A percentile compares a stretch with the other conserved stretches of the same genome.
Conservation (phyloP, 352 stramenopile species). For the Pythium aristosporum region DNA sequence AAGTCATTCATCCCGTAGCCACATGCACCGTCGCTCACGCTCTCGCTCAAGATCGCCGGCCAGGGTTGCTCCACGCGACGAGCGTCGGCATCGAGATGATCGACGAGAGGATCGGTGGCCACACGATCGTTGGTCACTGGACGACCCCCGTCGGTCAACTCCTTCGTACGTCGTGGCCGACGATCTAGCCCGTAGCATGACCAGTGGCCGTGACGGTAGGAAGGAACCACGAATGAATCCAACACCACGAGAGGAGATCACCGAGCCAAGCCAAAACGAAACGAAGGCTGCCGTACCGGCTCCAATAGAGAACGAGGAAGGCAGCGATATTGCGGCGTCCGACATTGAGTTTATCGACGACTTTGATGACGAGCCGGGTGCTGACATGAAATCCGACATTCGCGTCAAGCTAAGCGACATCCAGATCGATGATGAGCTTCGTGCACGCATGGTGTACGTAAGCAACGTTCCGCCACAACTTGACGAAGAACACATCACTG, state of each 20-base stretch:
- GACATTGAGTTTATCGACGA: constrained; percentile 36
- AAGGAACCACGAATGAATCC: neutral
- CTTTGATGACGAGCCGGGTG: constrained; percentile 16
- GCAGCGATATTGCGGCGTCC: constrained; percentile 53
- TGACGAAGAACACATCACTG: constrained; percentile 44
- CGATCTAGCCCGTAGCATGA: constrained; percentile 1
- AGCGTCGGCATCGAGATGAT: neutral
- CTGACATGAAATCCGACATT: constrained; percentile 44
- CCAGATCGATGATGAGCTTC: constrained; percentile 36
- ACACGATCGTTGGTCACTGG: neutral
- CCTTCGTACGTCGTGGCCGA: constrained; percentile 13
- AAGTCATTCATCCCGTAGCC: neutral
- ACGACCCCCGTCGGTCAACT: constrained; percentile 1
- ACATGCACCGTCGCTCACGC: neutral
- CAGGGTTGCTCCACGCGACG: neutral
- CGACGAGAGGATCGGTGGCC: neutral
- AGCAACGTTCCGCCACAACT: constrained; percentile 48
- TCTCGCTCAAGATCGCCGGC: constrained; percentile 7
- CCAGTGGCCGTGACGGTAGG: neutral
- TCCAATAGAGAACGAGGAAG: constrained; percentile 26
- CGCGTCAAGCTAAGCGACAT: constrained; percentile 46
- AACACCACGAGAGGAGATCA: neutral
- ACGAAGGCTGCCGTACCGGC: neutral
- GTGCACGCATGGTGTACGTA: constrained; percentile 55
- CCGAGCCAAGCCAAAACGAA: neutral